These are phyloP conservation scores for Panicum virgatum DNA, from an alignment of 202 grass and related monocot species.

Conservation along the genomic window DNA sequence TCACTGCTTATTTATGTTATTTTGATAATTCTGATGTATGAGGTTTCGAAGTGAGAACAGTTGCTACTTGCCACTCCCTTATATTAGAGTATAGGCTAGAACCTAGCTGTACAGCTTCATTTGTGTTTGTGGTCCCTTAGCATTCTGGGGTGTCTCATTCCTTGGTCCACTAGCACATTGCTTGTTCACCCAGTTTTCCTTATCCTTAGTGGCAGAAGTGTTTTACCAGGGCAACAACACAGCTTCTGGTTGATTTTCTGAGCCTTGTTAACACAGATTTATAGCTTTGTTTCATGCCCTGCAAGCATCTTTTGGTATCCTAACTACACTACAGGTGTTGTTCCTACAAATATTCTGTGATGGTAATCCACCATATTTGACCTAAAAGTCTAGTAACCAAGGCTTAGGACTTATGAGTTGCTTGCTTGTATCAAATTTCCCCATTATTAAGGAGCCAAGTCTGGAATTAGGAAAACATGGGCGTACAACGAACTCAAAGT, in stretches of 20 bases:
- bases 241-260: neutral
- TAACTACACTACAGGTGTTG: neutral
- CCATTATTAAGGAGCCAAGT: neutral
- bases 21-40: constrained; percentile 16
- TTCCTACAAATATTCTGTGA: neutral
- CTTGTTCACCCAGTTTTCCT: neutral
- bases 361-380: neutral
- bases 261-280: neutral
- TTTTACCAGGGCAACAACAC: neutral
- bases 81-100: constrained; percentile 27
- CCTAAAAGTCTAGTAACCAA: neutral
- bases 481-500: neutral
- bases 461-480: neutral
- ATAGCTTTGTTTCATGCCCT: neutral
- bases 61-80: constrained; percentile 26
- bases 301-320: neutral
- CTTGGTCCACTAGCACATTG: constrained; percentile 8
- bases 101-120: constrained; percentile 13
- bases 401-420: neutral
- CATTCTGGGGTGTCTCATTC: constrained; percentile 26
- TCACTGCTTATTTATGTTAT: constrained; percentile 5
- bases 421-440: neutral
- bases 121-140: constrained; percentile 31
- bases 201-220: constrained; percentile 17
- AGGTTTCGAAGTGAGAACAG: constrained; percentile 17